Base-by-base conservation (phyloP, 306 rosid species). In the Ziziphus jujuba region DNA sequence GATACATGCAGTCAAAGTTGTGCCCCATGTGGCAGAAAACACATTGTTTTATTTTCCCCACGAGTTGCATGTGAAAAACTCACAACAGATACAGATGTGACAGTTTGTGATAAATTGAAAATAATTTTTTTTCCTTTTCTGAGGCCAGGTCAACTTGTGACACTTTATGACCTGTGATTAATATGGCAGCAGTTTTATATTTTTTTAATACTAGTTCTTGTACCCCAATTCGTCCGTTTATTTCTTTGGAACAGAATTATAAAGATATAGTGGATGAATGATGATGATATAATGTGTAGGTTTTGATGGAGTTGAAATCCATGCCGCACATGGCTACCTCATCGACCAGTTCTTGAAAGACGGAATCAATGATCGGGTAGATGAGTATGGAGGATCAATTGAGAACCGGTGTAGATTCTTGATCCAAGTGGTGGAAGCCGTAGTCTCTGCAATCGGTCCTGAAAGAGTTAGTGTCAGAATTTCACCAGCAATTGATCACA, bases 401-500 rank as follows among this genome's bases (percentile, higher is more conserved):
- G 71, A 66, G 17, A 81, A 83, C 28, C 40, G 91, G 17, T 83
- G 87, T 73, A 79, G 77, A 59, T 86, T 86, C 72, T 34, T 83
- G 54, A 20, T 79, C 23, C 66, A 81, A 69, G 83, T 86, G 55
- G 81, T 86, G 71, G 60, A 12, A 22, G 86, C 87, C 21, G 91
- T 80, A 43, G 91, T 72, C 56, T 56, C 74, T 12, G 88, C 81
- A 12, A 61, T 89, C 19, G 90, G 91, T 10, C 77, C 87, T 9
- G 86, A 80, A 22, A 63, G 77, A 49, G 90, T 84, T 4, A 88
- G 73, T 1, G 70, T 69, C 16, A 47, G 93, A 81, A 77, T 90
- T 57, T 87, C 95, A 28, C 95, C 95, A 2, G 95, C 95, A 33
- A 87, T 87, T 13, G 97, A 90, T 28, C 90, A 80, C 77, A 80